phyloP scores from a whole-genome alignment of 441 rosid species.

The Rhodomyrtus psidioides region DNA sequence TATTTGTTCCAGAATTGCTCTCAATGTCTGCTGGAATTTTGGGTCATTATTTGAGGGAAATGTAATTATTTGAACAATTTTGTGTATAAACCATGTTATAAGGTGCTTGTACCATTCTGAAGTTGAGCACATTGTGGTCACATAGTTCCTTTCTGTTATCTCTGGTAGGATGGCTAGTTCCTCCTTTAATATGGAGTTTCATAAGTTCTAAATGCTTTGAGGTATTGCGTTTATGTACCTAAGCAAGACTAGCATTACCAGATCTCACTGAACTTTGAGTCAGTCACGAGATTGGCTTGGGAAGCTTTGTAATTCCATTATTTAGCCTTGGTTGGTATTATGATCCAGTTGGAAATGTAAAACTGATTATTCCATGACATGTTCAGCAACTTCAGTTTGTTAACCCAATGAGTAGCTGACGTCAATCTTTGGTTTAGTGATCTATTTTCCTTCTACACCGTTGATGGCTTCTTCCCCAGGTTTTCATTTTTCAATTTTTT shows the following conservation, averaged over 20 bases:
- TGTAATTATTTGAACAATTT: not conserved
- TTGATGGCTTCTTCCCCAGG: not conserved
- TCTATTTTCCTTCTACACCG: not conserved
- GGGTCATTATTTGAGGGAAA: not conserved
- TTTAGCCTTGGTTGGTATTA: not conserved
- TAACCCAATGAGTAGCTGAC: not conserved
- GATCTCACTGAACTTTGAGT: not conserved
- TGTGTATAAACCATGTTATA: not conserved
- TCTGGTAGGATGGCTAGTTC: not conserved
- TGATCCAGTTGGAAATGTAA: not conserved
- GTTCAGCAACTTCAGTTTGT: not conserved
- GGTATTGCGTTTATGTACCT: not conserved
- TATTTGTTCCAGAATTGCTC: not conserved
- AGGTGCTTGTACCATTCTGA: not conserved
- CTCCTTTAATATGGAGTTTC: not conserved
- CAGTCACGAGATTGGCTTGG: not conserved
- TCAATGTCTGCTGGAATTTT: not conserved
- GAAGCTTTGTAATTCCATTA: not conserved
- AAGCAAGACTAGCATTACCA: not conserved
- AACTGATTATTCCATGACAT: not conserved
- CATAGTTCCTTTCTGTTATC: not conserved
- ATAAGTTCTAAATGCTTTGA: not conserved
- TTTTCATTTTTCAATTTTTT: not conserved
- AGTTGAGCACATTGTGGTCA: not conserved
- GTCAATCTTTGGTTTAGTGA: not conserved